Base-by-base conservation (phyloP, 176 grass and related monocot species). In the Areca catechu region DNA sequence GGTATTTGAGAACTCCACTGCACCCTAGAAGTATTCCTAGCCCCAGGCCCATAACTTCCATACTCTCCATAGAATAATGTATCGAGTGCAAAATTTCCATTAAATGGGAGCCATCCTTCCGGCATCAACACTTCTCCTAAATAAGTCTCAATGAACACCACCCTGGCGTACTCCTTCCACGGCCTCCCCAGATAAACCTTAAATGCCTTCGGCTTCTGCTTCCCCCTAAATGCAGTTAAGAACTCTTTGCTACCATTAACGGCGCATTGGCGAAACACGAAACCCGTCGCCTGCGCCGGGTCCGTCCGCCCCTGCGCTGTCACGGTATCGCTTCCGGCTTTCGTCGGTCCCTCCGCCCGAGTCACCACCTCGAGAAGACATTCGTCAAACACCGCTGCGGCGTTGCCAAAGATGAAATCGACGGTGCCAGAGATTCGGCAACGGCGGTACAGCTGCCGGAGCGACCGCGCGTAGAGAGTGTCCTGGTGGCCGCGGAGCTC, bases 131-230 rank as follows among this genome's bases (percentile, higher is more conserved):
- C 68, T 19, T 59, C 74, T 17, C 75, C 86, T 34, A 34, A 34
- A 34, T 34, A 34, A 34, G 30, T 9, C 18, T 78, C 62, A 16
- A 88, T 54, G 58, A 80, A 82, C 57, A 97, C 51, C 16, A 77
- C 85, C 65, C 81, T 82, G 0, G 83, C 61, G 65, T 85, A 91
- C 69, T 88, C 86, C 68, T 97, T 97, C 92, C 92, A 97, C 23
- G 86, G 92, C 7, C 92, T 77, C 15, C 92, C 92, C 56, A 97
- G 67, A 61, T 91, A 97, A 47, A 84, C 50, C 49, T 73, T 50
- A 53, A n/a, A n/a, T n/a, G n/a, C n/a, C n/a, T 97, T 77, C 0
- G 78, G 85, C 20, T 56, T 24, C 1, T 80, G 80, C 15, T 82
- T 91, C 51, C 62, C 62, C 57, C 4, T 24, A 51, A 79, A 88